These are phyloP conservation scores for Lachancea quebecensis DNA, from an alignment of 805 yeast species.

Conservation along the genomic window DNA sequence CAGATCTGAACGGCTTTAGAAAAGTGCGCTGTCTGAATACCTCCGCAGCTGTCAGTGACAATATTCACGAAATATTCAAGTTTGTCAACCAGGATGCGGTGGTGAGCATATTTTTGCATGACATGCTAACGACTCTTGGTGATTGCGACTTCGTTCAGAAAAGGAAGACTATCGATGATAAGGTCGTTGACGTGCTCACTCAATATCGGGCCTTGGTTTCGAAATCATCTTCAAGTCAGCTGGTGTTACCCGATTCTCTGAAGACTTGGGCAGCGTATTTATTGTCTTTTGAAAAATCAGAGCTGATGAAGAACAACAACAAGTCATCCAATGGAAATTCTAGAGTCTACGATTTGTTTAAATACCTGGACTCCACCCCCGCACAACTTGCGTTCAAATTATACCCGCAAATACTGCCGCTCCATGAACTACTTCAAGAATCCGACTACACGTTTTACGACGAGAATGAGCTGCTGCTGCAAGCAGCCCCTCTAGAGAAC, in stretches of 20 bases:
- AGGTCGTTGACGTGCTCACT: slow-evolving; percentile 49
- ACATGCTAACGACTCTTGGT: slow-evolving; percentile 36
- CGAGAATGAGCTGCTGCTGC: slow-evolving; percentile 36
- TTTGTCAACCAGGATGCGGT: slow-evolving; percentile 74
- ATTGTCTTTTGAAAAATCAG: slow-evolving; percentile 62
- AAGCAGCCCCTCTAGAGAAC: slow-evolving; percentile 42
- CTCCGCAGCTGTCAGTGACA: slow-evolving; percentile 73
- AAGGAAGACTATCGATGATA: slow-evolving; percentile 46
- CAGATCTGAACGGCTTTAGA: slow-evolving; percentile 67
- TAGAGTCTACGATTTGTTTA: slow-evolving; percentile 44
- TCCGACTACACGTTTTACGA: slow-evolving; percentile 47
- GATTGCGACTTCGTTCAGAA: slow-evolving; percentile 41
- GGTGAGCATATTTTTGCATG: slow-evolving; percentile 46
- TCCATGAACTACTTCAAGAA: slow-evolving; percentile 54
- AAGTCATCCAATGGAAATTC: slow-evolving; percentile 49
- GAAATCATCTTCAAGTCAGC: slow-evolving; percentile 46
- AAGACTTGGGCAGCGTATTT: slow-evolving; percentile 61
- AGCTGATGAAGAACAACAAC: slow-evolving; percentile 42
- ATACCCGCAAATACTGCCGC: slow-evolving; percentile 73
- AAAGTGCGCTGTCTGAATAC: slow-evolving; percentile 82
- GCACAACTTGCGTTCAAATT: slow-evolving; percentile 54
- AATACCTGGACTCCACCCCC: slow-evolving; percentile 43
- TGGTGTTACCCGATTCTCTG: slow-evolving; percentile 77
- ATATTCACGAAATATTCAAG: slow-evolving; percentile 64
- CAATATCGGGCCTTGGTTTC: slow-evolving; percentile 47